Percentiles rank a stretch among this genome's conserved stretches.
Conservation (phyloP, 495 filamentous ascomycete species). For the Neurospora sp. region DNA sequence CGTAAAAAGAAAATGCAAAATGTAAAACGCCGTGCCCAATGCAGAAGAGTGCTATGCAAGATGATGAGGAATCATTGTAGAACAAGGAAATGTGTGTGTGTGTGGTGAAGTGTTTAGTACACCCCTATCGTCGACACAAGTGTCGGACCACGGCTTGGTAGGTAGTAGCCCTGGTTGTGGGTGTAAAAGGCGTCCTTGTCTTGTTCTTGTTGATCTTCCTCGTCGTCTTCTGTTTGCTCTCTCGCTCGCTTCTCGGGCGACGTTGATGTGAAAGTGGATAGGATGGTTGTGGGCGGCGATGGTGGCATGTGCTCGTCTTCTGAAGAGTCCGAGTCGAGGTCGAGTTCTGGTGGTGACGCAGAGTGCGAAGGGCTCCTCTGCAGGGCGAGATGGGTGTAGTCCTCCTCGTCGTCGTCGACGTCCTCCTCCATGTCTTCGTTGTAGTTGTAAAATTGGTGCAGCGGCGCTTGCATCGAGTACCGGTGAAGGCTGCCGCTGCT, state of each 20-base stretch:
- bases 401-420: constrained; percentile 55
- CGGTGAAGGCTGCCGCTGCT: constrained; percentile 10
- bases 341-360: constrained; percentile 60
- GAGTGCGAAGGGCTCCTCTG: constrained; percentile 64
- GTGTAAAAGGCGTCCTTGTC: constrained; percentile 42
- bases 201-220: constrained; percentile 12
- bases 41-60: constrained; percentile 4
- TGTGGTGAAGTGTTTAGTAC: constrained; percentile 24
- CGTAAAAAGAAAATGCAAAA: neutral
- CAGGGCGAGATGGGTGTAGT: constrained; percentile 59
- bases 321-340: constrained; percentile 56
- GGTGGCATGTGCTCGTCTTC: constrained; percentile 67
- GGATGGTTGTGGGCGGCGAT: constrained; percentile 61
- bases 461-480: constrained; percentile 6
- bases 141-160: constrained; percentile 38
- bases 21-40: constrained; percentile 9
- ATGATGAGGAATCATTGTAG: constrained; percentile 6
- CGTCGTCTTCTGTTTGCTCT: neutral
- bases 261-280: constrained; percentile 49
- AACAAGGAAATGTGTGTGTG: constrained; percentile 20
- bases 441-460: constrained; percentile 6
- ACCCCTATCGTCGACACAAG: constrained; percentile 40
- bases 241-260: neutral
- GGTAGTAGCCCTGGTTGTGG: constrained; percentile 49
- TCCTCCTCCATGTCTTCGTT: constrained; percentile 55